A percentile compares a stretch with the other conserved stretches of the same genome.
Evolutionary conservation across 2,329 filamentous ascomycete species (phyloP).

Genomic region (Cercospora brassicicola): DNA sequence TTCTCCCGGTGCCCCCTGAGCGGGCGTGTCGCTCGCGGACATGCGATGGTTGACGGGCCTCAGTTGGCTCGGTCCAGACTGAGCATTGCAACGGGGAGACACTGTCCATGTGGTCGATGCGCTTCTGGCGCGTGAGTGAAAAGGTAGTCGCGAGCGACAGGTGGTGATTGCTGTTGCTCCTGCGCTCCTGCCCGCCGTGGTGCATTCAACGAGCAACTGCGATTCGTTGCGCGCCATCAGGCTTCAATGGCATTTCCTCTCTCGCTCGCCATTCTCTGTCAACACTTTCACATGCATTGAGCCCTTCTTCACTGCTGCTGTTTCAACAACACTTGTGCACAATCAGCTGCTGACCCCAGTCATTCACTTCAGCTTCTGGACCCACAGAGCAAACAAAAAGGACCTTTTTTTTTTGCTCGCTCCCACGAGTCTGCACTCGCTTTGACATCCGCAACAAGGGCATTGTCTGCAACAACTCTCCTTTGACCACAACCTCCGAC

Average conservation of each 20-base stretch:
- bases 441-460: neutral
- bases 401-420: neutral
- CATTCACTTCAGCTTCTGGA: conserved; percentile 5
- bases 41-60: neutral
- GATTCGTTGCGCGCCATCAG: neutral
- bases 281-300: neutral
- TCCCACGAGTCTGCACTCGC: neutral
- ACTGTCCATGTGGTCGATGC: neutral
- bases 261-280: neutral
- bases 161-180: neutral
- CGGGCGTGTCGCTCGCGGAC: neutral
- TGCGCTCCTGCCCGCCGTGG: neutral
- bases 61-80: neutral
- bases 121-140: neutral
- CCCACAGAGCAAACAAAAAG: neutral
- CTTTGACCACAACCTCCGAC: neutral
- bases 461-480: neutral
- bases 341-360: neutral
- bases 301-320: neutral
- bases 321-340: neutral
- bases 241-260: neutral
- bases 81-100: neutral
- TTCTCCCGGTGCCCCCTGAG: neutral
- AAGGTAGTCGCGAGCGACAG: neutral
- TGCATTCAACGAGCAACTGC: neutral